Percentiles rank a stretch among this genome's conserved stretches.
phyloP scores from a whole-genome alignment of 805 yeast genomes.

The Wickerhamomyces subpelliculosus region DNA sequence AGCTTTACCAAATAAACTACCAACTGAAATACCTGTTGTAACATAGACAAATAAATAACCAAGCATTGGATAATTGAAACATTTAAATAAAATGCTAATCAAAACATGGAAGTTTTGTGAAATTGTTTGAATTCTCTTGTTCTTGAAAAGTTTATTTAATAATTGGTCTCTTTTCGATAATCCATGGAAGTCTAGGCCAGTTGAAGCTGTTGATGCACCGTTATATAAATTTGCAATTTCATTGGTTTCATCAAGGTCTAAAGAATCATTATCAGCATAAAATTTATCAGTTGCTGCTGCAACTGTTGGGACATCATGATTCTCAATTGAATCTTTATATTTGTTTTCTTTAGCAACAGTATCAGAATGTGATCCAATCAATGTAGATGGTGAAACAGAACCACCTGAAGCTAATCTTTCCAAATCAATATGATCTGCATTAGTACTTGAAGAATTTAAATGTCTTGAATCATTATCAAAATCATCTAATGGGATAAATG shows the following conservation, averaged over 20 bases:
- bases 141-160: conserved; percentile 29
- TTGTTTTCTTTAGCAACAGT: background rate
- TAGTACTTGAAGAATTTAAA: no score
- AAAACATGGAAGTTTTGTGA: conserved; percentile 18
- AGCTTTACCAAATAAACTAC: conserved; percentile 64
- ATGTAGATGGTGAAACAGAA: conserved; percentile 24
- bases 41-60: conserved; percentile 51
- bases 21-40: conserved; percentile 51
- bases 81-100: conserved; percentile 33
- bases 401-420: conserved; percentile 10
- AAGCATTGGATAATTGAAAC: conserved; percentile 60
- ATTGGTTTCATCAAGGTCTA: conserved; percentile 18
- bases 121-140: conserved; percentile 16
- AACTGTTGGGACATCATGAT: conserved; percentile 5
- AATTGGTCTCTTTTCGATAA: conserved; percentile 29
- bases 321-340: background rate
- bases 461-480: no score
- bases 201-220: conserved; percentile 10
- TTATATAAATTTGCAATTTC: no score
- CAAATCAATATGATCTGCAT: conserved; percentile 17
- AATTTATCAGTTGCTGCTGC: no score
- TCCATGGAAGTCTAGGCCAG: no score
- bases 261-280: conserved; percentile 17
- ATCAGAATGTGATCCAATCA: conserved; percentile 9
- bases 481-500: conserved; percentile 24